Evolutionary conservation across 2,329 filamentous ascomycete species (phyloP).

Genomic region (Elsinoe ampelina): DNA sequence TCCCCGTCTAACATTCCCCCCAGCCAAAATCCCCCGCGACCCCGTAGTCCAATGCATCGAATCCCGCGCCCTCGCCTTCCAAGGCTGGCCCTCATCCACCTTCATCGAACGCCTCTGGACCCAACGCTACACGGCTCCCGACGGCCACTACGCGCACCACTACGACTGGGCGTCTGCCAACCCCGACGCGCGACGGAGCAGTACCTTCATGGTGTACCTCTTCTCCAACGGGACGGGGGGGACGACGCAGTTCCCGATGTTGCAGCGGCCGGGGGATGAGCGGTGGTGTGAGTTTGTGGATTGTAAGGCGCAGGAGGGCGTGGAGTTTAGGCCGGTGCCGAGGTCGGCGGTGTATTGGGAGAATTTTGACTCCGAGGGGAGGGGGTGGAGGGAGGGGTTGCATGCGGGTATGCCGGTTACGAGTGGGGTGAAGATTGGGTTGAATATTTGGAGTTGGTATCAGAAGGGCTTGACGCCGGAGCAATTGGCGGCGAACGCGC

Average conservation of each 20-base stretch:
- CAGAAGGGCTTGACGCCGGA: slow-evolving; percentile 25
- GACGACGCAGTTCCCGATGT: slow-evolving; percentile 51
- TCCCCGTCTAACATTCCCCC: slow-evolving; percentile 24
- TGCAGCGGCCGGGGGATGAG: slow-evolving; percentile 35
- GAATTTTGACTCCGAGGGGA: slow-evolving; percentile 48
- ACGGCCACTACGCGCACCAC: slow-evolving; percentile 50
- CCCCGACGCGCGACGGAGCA: slow-evolving; percentile 33
- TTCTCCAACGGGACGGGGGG: slow-evolving; percentile 45
- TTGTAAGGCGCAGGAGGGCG: slow-evolving; percentile 37
- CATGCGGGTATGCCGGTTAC: slow-evolving; percentile 52
- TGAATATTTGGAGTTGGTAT: slow-evolving; percentile 59
- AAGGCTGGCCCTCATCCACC: slow-evolving; percentile 50
- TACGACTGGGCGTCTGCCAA: slow-evolving; percentile 46
- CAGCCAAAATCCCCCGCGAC: slow-evolving; percentile 36
- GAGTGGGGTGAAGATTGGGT: slow-evolving; percentile 48
- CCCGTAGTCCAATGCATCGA: slow-evolving; percentile 49
- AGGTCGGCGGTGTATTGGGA: slow-evolving; percentile 56
- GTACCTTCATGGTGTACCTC: slow-evolving; percentile 55
- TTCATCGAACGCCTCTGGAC: slow-evolving; percentile 54
- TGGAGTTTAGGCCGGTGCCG: slow-evolving; percentile 49
- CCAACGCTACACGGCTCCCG: slow-evolving; percentile 46
- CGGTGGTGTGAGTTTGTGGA: slow-evolving; percentile 52
- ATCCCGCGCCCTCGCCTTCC: slow-evolving; percentile 47
- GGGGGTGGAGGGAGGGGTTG: slow-evolving; percentile 49
- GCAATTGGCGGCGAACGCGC: neutral